Conservation (phyloP, 495 filamentous ascomycete genomes). For the Xylaria venustula region DNA sequence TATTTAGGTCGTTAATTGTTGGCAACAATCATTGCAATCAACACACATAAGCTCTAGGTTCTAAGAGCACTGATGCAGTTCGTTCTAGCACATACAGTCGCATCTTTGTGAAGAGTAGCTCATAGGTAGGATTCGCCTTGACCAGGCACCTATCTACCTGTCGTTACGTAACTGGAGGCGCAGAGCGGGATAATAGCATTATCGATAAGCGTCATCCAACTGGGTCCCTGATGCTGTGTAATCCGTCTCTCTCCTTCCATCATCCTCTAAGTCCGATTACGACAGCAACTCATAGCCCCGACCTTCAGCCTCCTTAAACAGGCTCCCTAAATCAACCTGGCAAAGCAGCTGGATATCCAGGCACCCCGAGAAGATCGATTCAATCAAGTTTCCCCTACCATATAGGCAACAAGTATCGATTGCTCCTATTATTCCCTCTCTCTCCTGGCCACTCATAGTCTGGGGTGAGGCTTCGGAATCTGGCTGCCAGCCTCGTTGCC, state of each 20-base stretch:
- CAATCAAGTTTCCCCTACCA: too few species aligned
- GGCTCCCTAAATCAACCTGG: too few species aligned
- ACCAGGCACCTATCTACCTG: too few species aligned
- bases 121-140: too few species aligned
- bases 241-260: constrained; percentile 10
- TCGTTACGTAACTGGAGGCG: too few species aligned
- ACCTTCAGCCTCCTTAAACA: neutral
- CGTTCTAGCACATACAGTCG: too few species aligned
- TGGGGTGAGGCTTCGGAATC: constrained; percentile 5
- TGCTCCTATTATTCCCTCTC: neutral
- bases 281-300: neutral
- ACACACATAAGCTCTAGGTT: too few species aligned
- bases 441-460: neutral
- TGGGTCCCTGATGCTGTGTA: constrained; percentile 1
- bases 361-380: too few species aligned
- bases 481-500: neutral
- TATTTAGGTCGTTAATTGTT: too few species aligned
- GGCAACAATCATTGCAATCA: too few species aligned
- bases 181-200: neutral
- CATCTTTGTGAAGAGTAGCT: too few species aligned
- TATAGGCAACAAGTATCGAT: neutral
- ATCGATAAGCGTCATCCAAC: constrained; percentile 8
- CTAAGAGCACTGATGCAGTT: too few species aligned
- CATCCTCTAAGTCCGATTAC: constrained; percentile 6
- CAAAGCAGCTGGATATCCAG: neutral